Percentiles rank a stretch among this genome's conserved stretches.
Evolutionary conservation across 2,329 filamentous ascomycete species (phyloP).

Genomic region (Verruconis gallopava): DNA sequence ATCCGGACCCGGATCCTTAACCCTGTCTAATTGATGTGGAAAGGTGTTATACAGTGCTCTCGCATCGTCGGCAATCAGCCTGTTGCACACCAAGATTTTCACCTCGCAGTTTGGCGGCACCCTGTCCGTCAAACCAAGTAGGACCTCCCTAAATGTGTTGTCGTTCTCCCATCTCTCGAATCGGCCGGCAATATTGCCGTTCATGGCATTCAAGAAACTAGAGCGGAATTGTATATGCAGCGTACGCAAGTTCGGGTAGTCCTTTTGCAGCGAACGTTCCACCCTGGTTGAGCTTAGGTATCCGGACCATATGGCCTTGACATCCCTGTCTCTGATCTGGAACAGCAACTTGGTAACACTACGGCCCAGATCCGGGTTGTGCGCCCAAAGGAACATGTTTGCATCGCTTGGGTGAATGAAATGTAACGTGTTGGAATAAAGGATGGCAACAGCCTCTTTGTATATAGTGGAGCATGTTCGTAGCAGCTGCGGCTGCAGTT

Average conservation of each 20-base stretch:
- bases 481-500: constrained; percentile 19
- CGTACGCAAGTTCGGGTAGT: constrained; percentile 20
- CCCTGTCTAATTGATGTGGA: not conserved
- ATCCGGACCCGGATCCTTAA: not conserved
- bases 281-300: constrained; percentile 22
- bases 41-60: not conserved
- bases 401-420: constrained; percentile 27
- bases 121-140: not conserved
- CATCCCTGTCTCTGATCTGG: constrained; percentile 24
- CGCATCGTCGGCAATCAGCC: not conserved
- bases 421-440: constrained; percentile 27
- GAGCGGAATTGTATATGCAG: constrained; percentile 4
- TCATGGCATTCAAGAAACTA: not conserved
- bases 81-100: not conserved
- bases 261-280: constrained; percentile 20
- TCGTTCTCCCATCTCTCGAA: not conserved
- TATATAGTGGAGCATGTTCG: constrained; percentile 20
- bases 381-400: constrained; percentile 26
- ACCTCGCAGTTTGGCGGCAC: not conserved
- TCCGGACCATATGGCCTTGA: constrained; percentile 22
- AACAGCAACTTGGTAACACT: constrained; percentile 21
- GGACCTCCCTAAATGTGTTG: not conserved
- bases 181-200: not conserved
- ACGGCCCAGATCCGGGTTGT: constrained; percentile 17
- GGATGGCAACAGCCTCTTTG: constrained; percentile 20